Percentiles rank a stretch among this genome's conserved stretches.
Evolutionary conservation across 148 eudicot species (phyloP).

Genomic region (Rhododendron mucronatum): DNA sequence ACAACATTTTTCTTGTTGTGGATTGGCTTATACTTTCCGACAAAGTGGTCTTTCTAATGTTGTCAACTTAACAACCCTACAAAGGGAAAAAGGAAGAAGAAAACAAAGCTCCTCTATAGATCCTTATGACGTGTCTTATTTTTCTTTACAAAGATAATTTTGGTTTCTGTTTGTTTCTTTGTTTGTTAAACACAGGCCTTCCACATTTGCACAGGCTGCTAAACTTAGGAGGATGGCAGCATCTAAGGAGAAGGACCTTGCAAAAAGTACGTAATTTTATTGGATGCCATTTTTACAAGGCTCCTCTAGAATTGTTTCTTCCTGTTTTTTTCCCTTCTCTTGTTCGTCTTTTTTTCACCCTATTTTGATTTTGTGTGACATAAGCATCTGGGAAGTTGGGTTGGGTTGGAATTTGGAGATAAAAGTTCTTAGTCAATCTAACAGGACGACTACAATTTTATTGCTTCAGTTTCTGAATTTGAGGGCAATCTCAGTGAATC

Average conservation of each 20-base stretch:
- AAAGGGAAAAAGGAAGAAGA: neutral
- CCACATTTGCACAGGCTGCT: slow-evolving; percentile 98
- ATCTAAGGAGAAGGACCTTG: slow-evolving; percentile 86
- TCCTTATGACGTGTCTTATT: neutral
- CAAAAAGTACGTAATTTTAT: slow-evolving; percentile 54
- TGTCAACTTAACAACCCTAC: neutral
- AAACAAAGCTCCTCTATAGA: neutral
- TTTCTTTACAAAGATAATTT: neutral
- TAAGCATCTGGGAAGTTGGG: neutral
- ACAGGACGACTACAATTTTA: neutral
- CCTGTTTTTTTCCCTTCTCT: neutral
- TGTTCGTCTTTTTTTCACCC: neutral
- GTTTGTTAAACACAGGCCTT: slow-evolving; percentile 57
- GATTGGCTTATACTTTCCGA: neutral
- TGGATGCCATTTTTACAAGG: neutral
- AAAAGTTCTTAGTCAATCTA: neutral
- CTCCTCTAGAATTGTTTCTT: neutral
- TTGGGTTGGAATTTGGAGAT: neutral
- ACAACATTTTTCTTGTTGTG: neutral
- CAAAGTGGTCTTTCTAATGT: neutral
- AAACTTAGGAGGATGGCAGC: slow-evolving; percentile 87
- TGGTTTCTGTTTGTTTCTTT: neutral
- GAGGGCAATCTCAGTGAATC: neutral
- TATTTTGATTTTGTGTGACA: neutral
- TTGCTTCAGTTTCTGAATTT: neutral